These are phyloP conservation scores for Cladosporium colombiae DNA, from an alignment of 2,329 filamentous ascomycete species.

Conservation along the genomic window DNA sequence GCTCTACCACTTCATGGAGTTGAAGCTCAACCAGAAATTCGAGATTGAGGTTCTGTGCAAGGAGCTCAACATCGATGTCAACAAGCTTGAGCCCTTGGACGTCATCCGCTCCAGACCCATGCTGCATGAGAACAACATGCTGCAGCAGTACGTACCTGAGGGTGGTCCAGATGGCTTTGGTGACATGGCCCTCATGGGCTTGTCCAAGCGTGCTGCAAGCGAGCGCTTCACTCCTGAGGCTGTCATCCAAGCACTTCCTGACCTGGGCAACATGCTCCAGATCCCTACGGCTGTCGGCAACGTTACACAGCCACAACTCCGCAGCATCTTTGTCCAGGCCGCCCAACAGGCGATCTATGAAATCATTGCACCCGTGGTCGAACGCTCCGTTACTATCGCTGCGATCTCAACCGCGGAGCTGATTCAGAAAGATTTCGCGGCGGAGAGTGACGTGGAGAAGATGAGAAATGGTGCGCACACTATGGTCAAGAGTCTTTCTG, in stretches of 20 bases:
- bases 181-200: slow-evolving; percentile 70
- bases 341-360: slow-evolving; percentile 89
- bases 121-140: slow-evolving; percentile 36
- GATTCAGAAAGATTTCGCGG: slow-evolving; percentile 93
- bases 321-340: slow-evolving; percentile 77
- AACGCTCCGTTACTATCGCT: slow-evolving; percentile 95
- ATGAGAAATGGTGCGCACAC: slow-evolving; percentile 84
- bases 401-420: slow-evolving; percentile 95
- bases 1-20: slow-evolving; percentile 85
- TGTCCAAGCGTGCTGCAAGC: slow-evolving; percentile 61
- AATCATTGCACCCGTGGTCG: slow-evolving; percentile 96
- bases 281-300: slow-evolving; percentile 78
- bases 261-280: slow-evolving; percentile 74
- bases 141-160: slow-evolving; percentile 44
- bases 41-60: slow-evolving; percentile 98
- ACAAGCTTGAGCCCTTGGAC: slow-evolving; percentile 82
- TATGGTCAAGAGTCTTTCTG: slow-evolving; percentile 92
- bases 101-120: slow-evolving; percentile 74
- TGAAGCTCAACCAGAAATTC: slow-evolving; percentile 97
- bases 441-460: slow-evolving; percentile 85
- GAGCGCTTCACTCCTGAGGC: slow-evolving; percentile 75
- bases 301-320: slow-evolving; percentile 66
- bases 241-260: slow-evolving; percentile 78
- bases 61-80: slow-evolving; percentile 87
- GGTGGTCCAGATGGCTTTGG: slow-evolving; percentile 74